Evolutionary conservation across 2,329 filamentous ascomycete species (phyloP), one percentile per base, ranked within the genome.

Genomic region (Fonsecaea pedrosoi): DNA sequence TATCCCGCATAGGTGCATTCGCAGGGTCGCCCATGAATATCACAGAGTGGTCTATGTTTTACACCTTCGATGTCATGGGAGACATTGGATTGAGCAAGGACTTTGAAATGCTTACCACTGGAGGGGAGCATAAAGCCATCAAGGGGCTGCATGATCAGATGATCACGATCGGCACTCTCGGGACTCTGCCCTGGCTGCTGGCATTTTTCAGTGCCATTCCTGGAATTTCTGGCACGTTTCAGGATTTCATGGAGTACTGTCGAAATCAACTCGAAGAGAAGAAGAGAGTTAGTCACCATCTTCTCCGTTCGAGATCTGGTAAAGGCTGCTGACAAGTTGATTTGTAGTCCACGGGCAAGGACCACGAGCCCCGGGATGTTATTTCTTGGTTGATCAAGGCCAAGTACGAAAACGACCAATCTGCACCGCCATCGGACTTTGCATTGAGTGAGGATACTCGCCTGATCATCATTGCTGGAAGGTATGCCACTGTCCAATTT

Each of bases 121-220:
- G 45, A 25, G 18, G 45, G 4, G 45, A 50, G 12, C 45, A 50
- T 18, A 50, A 50, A 50, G 45, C 45, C 1, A 50, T 50, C 21
- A 50, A 50, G 18, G 45, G 18, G 21, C 18, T 50, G 45, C 45
- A 50, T 50, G 45, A 50, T 25, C 45, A 50, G 25, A 50, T 50
- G 45, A 50, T 50, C 45, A 50, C 45, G 21, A 50, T 50, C 45
- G 45, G 45, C 21, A 50, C 45, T 50, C 45, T 50, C 21, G 45
- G 45, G 10, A 50, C 45, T 2, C 45, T 50, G 18, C 45, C 45
- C 9, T 50, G 45, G 45, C 45, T 50, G 18, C 21, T 50, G 8
- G 45, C 45, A 5, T 50, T 50, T 50, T 25, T 25, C 45, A 50
- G 45, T 30, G 45, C 45, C 10, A 50, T 50, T 50, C 45, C 45